A percentile compares a stretch with the other conserved stretches of the same genome.
Evolutionary conservation across 208 protist species (phyloP).

Genomic region (Trypanosoma rangeli): DNA sequence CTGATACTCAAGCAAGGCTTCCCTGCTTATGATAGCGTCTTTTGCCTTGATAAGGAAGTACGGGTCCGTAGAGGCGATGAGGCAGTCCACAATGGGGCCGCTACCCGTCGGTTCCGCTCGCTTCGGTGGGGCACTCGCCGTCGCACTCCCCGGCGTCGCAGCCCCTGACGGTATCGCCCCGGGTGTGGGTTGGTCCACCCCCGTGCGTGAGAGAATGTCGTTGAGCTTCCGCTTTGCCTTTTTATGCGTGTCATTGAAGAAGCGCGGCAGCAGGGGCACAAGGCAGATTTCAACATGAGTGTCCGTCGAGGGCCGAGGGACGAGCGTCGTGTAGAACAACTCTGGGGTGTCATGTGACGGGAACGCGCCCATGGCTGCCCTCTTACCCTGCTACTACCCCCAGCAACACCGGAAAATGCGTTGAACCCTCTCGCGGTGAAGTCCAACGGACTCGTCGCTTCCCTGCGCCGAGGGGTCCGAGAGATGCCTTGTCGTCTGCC

Average conservation of each 20-base stretch:
- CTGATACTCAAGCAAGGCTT: not conserved
- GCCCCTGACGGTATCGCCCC: not conserved
- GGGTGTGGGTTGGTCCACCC: not conserved
- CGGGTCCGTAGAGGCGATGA: constrained; percentile 25
- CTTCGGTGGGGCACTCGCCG: not conserved
- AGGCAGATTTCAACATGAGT: constrained; percentile 67
- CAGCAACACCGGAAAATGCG: too few relatives aligned
- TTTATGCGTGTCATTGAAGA: constrained; percentile 86
- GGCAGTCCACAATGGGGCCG: constrained; percentile 20
- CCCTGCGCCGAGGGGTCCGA: too few relatives aligned
- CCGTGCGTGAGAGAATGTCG: constrained; percentile 18
- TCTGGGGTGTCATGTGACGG: constrained; percentile 82
- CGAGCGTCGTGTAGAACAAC: constrained; percentile 77
- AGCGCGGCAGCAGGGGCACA: constrained; percentile 73
- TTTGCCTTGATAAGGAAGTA: constrained; percentile 28
- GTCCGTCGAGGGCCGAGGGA: constrained; percentile 48
- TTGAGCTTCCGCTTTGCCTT: constrained; percentile 32
- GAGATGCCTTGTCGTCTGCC: not conserved
- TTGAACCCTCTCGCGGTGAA: too few relatives aligned
- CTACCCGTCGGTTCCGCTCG: constrained; percentile 2
- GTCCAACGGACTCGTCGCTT: too few relatives aligned
- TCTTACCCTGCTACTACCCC: not conserved
- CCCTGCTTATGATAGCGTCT: constrained; percentile 15
- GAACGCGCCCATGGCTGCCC: constrained; percentile 72
- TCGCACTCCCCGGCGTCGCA: not conserved